phyloP scores from a whole-genome alignment of 495 filamentous ascomycete species.

The Penicillium ucsense region DNA sequence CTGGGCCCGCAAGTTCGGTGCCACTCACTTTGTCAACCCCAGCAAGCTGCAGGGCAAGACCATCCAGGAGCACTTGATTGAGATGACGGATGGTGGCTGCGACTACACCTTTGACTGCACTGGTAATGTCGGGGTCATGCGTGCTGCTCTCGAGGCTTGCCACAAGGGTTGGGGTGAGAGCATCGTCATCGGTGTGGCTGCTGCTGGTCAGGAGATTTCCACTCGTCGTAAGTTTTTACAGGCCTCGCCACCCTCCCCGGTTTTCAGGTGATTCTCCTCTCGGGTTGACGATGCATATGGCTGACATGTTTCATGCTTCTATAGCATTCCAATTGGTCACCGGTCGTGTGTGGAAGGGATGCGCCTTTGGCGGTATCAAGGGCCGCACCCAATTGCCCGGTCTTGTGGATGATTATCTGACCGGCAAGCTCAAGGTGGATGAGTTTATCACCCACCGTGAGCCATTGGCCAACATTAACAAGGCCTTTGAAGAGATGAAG shows the following conservation, averaged over 20 bases:
- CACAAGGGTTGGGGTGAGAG: conserved; percentile 99
- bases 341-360: conserved; percentile 94
- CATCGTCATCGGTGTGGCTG: conserved; percentile 95
- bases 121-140: conserved; percentile 93
- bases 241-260: neutral
- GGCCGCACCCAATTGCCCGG: conserved; percentile 84
- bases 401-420: conserved; percentile 84
- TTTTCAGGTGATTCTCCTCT: neutral
- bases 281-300: neutral
- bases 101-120: conserved; percentile 99
- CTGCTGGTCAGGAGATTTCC: conserved; percentile 92
- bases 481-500: conserved; percentile 90
- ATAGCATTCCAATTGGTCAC: conserved; percentile 97
- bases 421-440: conserved; percentile 89
- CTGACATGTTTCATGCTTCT: neutral
- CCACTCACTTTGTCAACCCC: conserved; percentile 95
- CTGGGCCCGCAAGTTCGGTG: conserved; percentile 90
- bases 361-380: conserved; percentile 97
- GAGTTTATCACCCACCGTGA: conserved; percentile 99
- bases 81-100: conserved; percentile 98
- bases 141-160: conserved; percentile 90
- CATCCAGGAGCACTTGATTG: conserved; percentile 82
- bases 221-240: conserved; percentile 70
- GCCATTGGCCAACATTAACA: conserved; percentile 70
- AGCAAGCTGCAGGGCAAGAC: conserved; percentile 64